These are phyloP conservation scores for Solanum medicagineum DNA, from an alignment of 257 asterid species.

Conservation along the genomic window DNA sequence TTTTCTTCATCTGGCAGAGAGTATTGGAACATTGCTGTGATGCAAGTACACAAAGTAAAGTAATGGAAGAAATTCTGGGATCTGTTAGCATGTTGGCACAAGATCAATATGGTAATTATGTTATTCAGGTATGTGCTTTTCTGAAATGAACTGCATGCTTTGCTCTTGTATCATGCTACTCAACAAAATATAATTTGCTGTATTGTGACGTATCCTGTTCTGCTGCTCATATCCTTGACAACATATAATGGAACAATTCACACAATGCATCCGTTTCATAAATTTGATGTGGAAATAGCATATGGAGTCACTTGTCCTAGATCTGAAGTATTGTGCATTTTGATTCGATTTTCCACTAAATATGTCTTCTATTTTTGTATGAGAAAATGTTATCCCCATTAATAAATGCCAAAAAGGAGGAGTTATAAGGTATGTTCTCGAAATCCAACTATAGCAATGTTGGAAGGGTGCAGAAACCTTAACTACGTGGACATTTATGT, in stretches of 20 bases:
- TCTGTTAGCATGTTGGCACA: slow-evolving; percentile 56
- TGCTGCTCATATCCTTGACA: background rate
- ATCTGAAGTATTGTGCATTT: background rate
- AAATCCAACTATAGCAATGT: background rate
- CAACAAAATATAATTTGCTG: background rate
- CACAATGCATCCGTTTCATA: background rate
- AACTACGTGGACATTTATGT: background rate
- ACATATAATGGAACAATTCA: background rate
- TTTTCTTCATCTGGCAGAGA: slow-evolving; percentile 26
- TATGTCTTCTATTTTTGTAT: background rate
- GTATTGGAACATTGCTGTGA: slow-evolving; percentile 52
- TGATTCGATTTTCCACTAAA: background rate
- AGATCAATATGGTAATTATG: slow-evolving; percentile 70
- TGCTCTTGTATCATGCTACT: background rate
- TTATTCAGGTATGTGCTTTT: slow-evolving; percentile 29
- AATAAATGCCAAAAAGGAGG: background rate
- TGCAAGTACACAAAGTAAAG: slow-evolving; percentile 34
- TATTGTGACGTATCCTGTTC: background rate
- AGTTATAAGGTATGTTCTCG: background rate
- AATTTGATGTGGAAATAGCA: background rate
- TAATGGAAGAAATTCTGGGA: slow-evolving; percentile 48
- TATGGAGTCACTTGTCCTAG: background rate
- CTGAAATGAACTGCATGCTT: background rate
- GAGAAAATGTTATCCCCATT: background rate
- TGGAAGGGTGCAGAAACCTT: background rate